A percentile compares a stretch with the other conserved stretches of the same genome.
phyloP scores from a whole-genome alignment of 2,329 filamentous ascomycete genomes.

The Ceratocystis papillata region DNA sequence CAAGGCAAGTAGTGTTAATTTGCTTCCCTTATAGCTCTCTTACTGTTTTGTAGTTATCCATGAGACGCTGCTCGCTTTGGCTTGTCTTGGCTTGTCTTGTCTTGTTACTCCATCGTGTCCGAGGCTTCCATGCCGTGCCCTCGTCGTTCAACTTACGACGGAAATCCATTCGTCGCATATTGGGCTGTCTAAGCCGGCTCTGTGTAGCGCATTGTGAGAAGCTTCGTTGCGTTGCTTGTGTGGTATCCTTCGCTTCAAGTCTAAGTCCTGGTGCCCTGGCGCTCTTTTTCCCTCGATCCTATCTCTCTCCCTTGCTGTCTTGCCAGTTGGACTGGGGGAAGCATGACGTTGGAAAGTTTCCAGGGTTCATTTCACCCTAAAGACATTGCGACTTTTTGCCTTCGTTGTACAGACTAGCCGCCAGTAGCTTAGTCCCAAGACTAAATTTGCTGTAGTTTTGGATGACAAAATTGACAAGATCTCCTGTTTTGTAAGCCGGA shows the following conservation, averaged over 20 bases:
- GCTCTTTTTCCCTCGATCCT: not conserved
- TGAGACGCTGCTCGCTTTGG: too few relatives aligned
- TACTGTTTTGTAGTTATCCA: too few relatives aligned
- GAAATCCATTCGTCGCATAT: not conserved
- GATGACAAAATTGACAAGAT: constrained; percentile 7
- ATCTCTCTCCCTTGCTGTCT: not conserved
- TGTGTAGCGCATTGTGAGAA: not conserved
- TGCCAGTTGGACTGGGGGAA: not conserved
- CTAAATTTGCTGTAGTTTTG: not conserved
- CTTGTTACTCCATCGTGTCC: not conserved
- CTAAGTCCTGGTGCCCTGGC: not conserved
- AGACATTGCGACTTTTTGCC: constrained; percentile 1
- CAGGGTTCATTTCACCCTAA: not conserved
- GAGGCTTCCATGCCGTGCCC: constrained; percentile 4
- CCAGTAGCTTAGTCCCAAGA: not conserved
- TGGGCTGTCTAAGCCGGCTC: not conserved
- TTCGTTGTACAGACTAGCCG: constrained; percentile 12
- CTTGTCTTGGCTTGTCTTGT: not conserved
- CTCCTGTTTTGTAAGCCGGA: not conserved
- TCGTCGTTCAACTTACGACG: not conserved
- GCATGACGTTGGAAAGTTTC: not conserved
- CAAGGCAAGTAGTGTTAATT: not conserved
- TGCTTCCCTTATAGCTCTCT: not conserved
- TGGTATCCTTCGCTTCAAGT: too few relatives aligned
- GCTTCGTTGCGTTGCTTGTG: too few relatives aligned